Conservation (phyloP, 2,329 filamentous ascomycete species). For the Aspergillus japonicus region DNA sequence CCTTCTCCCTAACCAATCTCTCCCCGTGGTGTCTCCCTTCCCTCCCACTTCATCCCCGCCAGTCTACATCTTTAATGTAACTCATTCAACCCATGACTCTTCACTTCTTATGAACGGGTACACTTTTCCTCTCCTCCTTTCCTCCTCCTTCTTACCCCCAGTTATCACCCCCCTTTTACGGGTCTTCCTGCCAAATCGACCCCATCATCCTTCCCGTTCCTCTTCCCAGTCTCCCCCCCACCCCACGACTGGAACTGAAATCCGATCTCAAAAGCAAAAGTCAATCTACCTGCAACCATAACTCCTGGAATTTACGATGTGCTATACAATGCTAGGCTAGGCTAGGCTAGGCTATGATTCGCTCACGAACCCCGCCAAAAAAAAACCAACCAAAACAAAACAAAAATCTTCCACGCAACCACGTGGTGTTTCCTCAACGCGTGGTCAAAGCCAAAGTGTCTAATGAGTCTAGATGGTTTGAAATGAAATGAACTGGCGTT, state of each 20-base stretch:
- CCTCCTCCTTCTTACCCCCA: too few relatives aligned
- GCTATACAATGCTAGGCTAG: too few relatives aligned
- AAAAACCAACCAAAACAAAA: too few relatives aligned
- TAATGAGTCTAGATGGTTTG: conserved; percentile 1
- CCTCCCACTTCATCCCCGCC: neutral
- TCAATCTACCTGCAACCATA: neutral
- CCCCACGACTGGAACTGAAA: neutral
- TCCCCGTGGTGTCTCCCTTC: neutral
- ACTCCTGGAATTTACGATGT: neutral
- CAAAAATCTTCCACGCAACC: neutral
- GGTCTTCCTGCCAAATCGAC: too few relatives aligned
- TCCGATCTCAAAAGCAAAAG: neutral
- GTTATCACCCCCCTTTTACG: too few relatives aligned
- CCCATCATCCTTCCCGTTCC: too few relatives aligned
- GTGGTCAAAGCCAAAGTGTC: neutral
- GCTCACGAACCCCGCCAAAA: neutral
- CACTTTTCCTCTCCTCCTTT: neutral
- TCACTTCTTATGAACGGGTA: neutral
- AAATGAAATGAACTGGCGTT: conserved; percentile 1
- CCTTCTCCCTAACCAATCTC: too few relatives aligned
- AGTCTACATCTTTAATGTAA: neutral
- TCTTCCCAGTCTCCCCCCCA: neutral
- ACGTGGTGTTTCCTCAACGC: too few relatives aligned
- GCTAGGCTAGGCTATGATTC: neutral
- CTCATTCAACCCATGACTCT: neutral